phyloP scores from a whole-genome alignment of 2,329 filamentous ascomycete genomes.

The Thielaviopsis musarum region DNA sequence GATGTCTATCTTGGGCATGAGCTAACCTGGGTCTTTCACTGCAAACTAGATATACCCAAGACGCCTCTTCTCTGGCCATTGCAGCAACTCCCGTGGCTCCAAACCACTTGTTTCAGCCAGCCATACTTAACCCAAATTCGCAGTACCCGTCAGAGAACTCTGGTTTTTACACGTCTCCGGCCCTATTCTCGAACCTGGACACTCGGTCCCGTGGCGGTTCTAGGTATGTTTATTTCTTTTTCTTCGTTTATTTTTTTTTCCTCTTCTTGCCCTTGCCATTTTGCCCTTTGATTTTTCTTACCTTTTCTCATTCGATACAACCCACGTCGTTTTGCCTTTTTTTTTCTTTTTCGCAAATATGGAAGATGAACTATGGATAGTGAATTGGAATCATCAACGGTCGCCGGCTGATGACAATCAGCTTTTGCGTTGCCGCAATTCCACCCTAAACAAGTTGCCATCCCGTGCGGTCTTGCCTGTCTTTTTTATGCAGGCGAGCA shows the following conservation, averaged over 20 bases:
- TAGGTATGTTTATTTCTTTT: conserved; percentile 24
- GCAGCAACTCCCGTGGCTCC: conserved; percentile 24
- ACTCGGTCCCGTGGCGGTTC: conserved; percentile 36
- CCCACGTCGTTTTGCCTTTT: not conserved
- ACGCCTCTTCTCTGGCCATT: conserved; percentile 35
- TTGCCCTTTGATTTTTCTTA: not conserved
- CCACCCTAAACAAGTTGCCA: not conserved
- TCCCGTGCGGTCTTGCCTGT: not conserved
- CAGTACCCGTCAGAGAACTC: conserved; percentile 33
- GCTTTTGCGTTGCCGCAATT: no score
- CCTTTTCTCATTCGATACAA: not conserved
- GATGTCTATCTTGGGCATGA: conserved; percentile 2
- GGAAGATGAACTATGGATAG: no score
- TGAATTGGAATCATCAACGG: not conserved
- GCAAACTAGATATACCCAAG: conserved; percentile 35
- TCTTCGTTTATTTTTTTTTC: conserved; percentile 13
- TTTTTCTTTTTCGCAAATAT: not conserved
- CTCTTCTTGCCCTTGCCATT: not conserved
- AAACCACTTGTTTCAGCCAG: conserved; percentile 34
- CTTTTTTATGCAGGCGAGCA: not conserved
- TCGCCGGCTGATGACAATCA: no score
- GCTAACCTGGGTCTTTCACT: conserved; percentile 9
- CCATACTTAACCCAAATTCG: conserved; percentile 28
- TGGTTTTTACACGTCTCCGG: conserved; percentile 31
- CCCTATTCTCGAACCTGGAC: conserved; percentile 33